These are phyloP conservation scores for Dichomitus squalens DNA, from an alignment of 1,284 basidiomycete genomes.

Conservation along the genomic window DNA sequence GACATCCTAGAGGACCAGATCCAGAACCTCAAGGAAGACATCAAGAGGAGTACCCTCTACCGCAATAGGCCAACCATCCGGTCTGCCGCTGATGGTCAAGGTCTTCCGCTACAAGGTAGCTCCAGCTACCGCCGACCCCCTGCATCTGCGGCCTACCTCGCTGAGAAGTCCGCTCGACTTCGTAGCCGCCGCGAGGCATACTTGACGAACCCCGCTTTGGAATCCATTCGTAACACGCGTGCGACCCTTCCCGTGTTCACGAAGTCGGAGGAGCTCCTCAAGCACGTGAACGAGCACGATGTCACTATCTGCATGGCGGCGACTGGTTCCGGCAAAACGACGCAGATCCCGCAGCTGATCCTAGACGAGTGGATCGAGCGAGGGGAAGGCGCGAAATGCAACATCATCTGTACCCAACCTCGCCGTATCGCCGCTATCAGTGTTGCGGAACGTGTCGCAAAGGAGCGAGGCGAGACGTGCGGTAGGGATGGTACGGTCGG, in stretches of 20 bases:
- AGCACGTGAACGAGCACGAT: constrained; percentile 78
- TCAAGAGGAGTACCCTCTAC: constrained; percentile 58
- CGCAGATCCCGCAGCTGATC: constrained; percentile 92
- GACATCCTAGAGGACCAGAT: constrained; percentile 75
- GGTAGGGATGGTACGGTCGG: constrained; percentile 74
- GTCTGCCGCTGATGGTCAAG: constrained; percentile 23
- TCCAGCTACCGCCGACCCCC: constrained; percentile 28
- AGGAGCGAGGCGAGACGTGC: constrained; percentile 80
- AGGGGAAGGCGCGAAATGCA: constrained; percentile 84
- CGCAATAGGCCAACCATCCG: constrained; percentile 44
- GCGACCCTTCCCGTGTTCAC: constrained; percentile 75
- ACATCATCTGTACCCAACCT: constrained; percentile 94
- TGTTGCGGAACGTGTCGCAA: constrained; percentile 91
- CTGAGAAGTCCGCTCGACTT: constrained; percentile 65
- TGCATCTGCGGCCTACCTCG: constrained; percentile 34
- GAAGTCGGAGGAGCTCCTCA: constrained; percentile 65
- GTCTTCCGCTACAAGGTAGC: constrained; percentile 9
- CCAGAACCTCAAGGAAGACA: constrained; percentile 70
- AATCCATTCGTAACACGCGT: constrained; percentile 71
- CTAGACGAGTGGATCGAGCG: constrained; percentile 84
- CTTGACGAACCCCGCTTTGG: constrained; percentile 61
- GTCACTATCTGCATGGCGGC: constrained; percentile 95
- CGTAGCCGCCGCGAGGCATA: constrained; percentile 61
- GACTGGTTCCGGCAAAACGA: constrained; percentile 96
- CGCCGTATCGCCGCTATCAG: constrained; percentile 92